Percentiles rank a stretch among this genome's conserved stretches.
Evolutionary conservation across 1,284 basidiomycete species (phyloP).

Genomic region (Cystobasidium pallidum): DNA sequence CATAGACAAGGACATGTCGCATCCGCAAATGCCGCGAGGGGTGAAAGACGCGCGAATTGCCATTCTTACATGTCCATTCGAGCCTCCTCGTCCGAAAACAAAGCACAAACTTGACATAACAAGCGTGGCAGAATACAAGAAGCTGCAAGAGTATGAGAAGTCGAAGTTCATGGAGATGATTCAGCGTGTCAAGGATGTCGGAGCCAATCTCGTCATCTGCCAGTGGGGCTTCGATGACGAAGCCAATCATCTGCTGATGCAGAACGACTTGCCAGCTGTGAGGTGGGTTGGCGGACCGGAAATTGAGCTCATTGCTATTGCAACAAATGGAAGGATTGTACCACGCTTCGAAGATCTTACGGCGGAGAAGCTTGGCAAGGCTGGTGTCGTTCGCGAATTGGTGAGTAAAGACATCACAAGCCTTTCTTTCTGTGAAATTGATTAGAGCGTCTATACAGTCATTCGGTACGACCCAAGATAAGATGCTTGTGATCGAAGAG

Average conservation of each 20-base stretch:
- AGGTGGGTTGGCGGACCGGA: constrained; percentile 99
- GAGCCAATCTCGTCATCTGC: constrained; percentile 97
- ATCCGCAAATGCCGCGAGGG: constrained; percentile 92
- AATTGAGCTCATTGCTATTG: constrained; percentile 98
- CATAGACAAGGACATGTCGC: constrained; percentile 99
- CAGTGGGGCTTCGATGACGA: constrained; percentile 99
- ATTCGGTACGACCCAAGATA: constrained; percentile 96
- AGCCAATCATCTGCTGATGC: constrained; percentile 96
- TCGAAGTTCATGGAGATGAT: constrained; percentile 98
- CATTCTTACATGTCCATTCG: constrained; percentile 97
- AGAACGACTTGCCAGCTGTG: constrained; percentile 96
- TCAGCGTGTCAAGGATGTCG: constrained; percentile 93
- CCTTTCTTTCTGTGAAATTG: background rate
- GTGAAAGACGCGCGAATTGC: constrained; percentile 89
- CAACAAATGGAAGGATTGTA: constrained; percentile 96
- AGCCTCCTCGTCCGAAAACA: constrained; percentile 97
- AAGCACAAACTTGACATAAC: constrained; percentile 99
- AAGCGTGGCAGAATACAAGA: constrained; percentile 96
- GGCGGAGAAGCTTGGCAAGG: constrained; percentile 85
- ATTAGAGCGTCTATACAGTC: constrained; percentile 56
- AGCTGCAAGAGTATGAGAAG: constrained; percentile 91
- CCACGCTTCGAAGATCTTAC: constrained; percentile 96
- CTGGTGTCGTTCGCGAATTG: constrained; percentile 89
- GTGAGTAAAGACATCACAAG: constrained; percentile 7
- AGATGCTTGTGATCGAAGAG: constrained; percentile 99